These are phyloP conservation scores for Leishmania arabica DNA, from an alignment of 208 protist species.

Conservation along the genomic window DNA sequence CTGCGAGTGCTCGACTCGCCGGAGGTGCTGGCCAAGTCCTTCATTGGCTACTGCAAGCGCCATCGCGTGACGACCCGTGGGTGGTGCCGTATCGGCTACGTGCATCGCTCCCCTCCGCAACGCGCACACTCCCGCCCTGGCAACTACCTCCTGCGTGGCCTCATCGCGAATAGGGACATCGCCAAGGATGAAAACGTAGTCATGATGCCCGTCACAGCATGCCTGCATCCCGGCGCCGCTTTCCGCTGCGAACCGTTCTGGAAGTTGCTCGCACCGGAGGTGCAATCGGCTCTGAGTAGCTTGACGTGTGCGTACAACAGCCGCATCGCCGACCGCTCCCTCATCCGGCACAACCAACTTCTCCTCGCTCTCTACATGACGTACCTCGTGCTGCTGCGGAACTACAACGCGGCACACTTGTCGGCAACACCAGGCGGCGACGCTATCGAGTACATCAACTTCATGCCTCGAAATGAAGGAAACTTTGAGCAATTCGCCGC, in stretches of 20 bases:
- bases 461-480: slow-evolving; percentile 77
- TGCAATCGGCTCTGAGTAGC: slow-evolving; percentile 16
- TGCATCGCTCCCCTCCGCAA: slow-evolving; percentile 28
- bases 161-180: slow-evolving; percentile 82
- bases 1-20: slow-evolving; percentile 60
- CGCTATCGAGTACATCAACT: slow-evolving; percentile 67
- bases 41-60: slow-evolving; percentile 63
- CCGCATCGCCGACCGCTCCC: slow-evolving; percentile 57
- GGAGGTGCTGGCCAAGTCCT: slow-evolving; percentile 45
- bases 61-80: slow-evolving; percentile 67
- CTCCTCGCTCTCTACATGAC: slow-evolving; percentile 81
- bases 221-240: slow-evolving; percentile 55
- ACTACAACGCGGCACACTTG: slow-evolving; percentile 29
- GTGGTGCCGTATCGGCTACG: slow-evolving; percentile 63
- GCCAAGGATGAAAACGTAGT: slow-evolving; percentile 74
- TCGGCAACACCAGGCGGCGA: slow-evolving; percentile 31
- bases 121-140: background rate
- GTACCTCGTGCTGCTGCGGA: slow-evolving; percentile 62
- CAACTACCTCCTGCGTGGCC: slow-evolving; percentile 45
- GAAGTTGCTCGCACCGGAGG: slow-evolving; percentile 39
- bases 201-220: slow-evolving; percentile 67
- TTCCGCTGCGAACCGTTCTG: slow-evolving; percentile 51
- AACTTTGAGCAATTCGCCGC: slow-evolving; percentile 72
- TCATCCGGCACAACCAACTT: slow-evolving; percentile 82
- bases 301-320: slow-evolving; percentile 42